phyloP scores from a whole-genome alignment of 1,284 basidiomycete species.

The Xerocomus amazonicus region DNA sequence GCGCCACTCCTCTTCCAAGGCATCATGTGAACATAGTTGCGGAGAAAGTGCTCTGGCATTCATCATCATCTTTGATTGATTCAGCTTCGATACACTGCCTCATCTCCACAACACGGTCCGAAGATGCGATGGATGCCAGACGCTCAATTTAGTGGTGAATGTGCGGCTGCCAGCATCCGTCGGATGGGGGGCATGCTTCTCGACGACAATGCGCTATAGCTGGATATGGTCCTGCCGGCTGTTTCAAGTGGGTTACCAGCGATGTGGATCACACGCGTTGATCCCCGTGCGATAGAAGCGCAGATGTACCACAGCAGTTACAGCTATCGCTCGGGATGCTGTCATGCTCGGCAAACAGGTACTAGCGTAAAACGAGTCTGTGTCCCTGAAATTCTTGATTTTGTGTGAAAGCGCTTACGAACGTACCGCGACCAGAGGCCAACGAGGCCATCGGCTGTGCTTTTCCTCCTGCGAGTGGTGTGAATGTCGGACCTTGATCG shows the following conservation, averaged over 20 bases:
- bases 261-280: conserved; percentile 18
- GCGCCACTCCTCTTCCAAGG: neutral
- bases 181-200: conserved; percentile 13
- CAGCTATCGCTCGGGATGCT: conserved; percentile 28
- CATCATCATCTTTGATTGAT: conserved; percentile 6
- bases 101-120: conserved; percentile 2
- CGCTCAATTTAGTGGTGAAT: conserved; percentile 6
- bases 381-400: conserved; percentile 24
- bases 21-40: neutral
- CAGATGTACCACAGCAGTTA: conserved; percentile 9
- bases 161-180: conserved; percentile 3
- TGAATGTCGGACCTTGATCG: conserved; percentile 18
- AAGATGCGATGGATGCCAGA: conserved; percentile 5
- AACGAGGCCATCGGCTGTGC: conserved; percentile 26
- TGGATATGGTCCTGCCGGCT: conserved; percentile 7
- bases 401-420: conserved; percentile 11
- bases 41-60: conserved; percentile 1
- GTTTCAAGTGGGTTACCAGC: conserved; percentile 19
- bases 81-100: conserved; percentile 18
- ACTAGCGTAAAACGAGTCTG: conserved; percentile 15
- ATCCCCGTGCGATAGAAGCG: conserved; percentile 27
- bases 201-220: conserved; percentile 10
- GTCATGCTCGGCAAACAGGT: conserved; percentile 22
- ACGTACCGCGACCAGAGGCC: conserved; percentile 7
- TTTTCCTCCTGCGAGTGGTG: conserved; percentile 1